Conservation (phyloP, 805 yeast genomes). For the Grigorovia jiainica region DNA sequence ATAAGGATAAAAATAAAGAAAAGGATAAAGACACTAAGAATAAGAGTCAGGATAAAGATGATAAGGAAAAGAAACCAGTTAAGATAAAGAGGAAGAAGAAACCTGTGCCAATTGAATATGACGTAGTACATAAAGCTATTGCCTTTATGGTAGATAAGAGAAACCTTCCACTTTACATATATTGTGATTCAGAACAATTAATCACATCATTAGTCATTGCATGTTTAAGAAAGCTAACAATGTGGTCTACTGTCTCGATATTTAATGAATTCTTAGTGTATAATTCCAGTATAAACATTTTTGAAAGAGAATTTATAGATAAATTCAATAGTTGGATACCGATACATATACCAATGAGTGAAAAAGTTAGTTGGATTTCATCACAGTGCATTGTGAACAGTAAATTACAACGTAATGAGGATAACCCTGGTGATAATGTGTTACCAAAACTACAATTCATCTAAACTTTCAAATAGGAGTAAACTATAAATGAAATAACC, state of each 20-base stretch:
- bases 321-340: slow-evolving; percentile 58
- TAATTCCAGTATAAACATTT: slow-evolving; percentile 67
- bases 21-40: slow-evolving; percentile 12
- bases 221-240: slow-evolving; percentile 69
- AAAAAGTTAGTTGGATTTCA: slow-evolving; percentile 30
- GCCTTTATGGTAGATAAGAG: slow-evolving; percentile 49
- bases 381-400: slow-evolving; percentile 11
- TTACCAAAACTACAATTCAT: slow-evolving; percentile 18
- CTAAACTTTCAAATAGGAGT: no score
- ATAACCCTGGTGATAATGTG: slow-evolving; percentile 8
- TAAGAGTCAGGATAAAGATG: slow-evolving; percentile 17
- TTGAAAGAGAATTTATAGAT: slow-evolving; percentile 78
- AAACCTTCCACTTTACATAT: slow-evolving; percentile 66
- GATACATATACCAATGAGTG: slow-evolving; percentile 32
- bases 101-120: slow-evolving; percentile 69
- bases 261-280: slow-evolving; percentile 75
- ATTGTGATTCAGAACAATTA: slow-evolving; percentile 85
- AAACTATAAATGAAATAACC: no score
- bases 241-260: slow-evolving; percentile 86
- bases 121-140: slow-evolving; percentile 51
- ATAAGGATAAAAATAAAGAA: slow-evolving; percentile 4
- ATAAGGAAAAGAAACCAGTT: slow-evolving; percentile 16
- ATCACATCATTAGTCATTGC: slow-evolving; percentile 79
- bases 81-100: slow-evolving; percentile 69
- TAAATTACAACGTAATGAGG: slow-evolving; percentile 5